These are phyloP conservation scores for Xylogone sp. DNA, from an alignment of 2,329 filamentous ascomycete genomes.

Conservation along the genomic window DNA sequence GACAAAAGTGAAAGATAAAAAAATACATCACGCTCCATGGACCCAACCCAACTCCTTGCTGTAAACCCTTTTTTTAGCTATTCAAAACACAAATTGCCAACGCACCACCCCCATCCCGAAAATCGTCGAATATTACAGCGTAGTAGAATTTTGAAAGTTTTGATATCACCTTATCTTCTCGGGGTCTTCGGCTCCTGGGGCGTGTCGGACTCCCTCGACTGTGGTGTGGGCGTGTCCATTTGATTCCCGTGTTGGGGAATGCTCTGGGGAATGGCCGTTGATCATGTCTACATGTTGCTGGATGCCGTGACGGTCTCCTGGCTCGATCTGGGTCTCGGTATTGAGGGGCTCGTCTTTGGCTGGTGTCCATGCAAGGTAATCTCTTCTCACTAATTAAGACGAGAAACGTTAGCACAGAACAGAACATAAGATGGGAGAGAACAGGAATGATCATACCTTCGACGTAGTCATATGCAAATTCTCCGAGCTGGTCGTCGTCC, in stretches of 20 bases:
- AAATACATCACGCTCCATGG: neutral
- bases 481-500: constrained; percentile 87
- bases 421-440: neutral
- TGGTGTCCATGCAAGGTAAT: constrained; percentile 85
- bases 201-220: constrained; percentile 49
- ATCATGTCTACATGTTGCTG: constrained; percentile 65
- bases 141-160: too few species aligned
- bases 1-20: too few species aligned
- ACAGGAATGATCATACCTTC: constrained; percentile 41
- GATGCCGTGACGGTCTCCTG: constrained; percentile 70
- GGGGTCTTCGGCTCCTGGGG: constrained; percentile 41
- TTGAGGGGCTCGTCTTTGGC: constrained; percentile 58
- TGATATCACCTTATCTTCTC: constrained; percentile 16
- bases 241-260: constrained; percentile 17
- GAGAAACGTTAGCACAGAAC: neutral
- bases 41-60: neutral
- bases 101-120: too few species aligned
- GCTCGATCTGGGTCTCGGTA: constrained; percentile 50
- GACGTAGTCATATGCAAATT: constrained; percentile 88
- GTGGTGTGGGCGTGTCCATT: constrained; percentile 36
- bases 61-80: neutral
- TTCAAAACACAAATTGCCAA: neutral
- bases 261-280: constrained; percentile 46
- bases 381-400: constrained; percentile 75
- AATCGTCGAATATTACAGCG: too few species aligned